Conservation (phyloP, 306 rosid species). For the Macrotyloma uniflorum region DNA sequence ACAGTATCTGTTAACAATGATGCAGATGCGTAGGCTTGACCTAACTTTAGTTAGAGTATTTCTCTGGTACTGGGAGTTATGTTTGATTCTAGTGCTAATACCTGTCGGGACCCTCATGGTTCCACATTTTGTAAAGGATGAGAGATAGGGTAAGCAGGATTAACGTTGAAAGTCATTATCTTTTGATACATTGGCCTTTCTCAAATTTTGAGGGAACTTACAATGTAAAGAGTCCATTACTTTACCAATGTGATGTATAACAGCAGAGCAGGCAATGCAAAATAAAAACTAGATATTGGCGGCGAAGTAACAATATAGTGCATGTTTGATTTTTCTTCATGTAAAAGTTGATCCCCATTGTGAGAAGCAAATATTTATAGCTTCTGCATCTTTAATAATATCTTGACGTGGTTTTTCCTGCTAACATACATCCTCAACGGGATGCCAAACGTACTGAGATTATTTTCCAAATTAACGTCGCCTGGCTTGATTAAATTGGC, state of each 20-base stretch:
- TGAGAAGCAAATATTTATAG: neutral
- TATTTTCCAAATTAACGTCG: no score
- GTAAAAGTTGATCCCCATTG: no score
- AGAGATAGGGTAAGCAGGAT: constrained; percentile 44
- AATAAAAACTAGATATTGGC: neutral
- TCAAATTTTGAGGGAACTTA: constrained; percentile 25
- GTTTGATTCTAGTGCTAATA: constrained; percentile 12
- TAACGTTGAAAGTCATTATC: constrained; percentile 15
- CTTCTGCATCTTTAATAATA: neutral
- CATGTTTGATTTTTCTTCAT: neutral
- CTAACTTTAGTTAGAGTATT: constrained; percentile 34
- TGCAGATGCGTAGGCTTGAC: constrained; percentile 40
- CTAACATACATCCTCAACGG: no score
- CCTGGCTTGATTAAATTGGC: neutral
- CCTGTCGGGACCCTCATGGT: constrained; percentile 27
- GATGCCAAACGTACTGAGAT: no score
- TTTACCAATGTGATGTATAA: neutral
- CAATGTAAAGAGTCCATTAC: constrained; percentile 19
- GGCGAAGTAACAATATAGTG: neutral
- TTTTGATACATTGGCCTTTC: neutral
- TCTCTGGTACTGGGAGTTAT: constrained; percentile 13
- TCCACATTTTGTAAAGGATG: constrained; percentile 24
- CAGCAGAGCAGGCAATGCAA: neutral
- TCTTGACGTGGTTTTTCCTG: no score
- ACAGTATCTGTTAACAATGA: constrained; percentile 26